Percentiles rank a stretch among this genome's conserved stretches.
phyloP scores from a whole-genome alignment of 495 filamentous ascomycete genomes.

The Penicillium flavigenum region DNA sequence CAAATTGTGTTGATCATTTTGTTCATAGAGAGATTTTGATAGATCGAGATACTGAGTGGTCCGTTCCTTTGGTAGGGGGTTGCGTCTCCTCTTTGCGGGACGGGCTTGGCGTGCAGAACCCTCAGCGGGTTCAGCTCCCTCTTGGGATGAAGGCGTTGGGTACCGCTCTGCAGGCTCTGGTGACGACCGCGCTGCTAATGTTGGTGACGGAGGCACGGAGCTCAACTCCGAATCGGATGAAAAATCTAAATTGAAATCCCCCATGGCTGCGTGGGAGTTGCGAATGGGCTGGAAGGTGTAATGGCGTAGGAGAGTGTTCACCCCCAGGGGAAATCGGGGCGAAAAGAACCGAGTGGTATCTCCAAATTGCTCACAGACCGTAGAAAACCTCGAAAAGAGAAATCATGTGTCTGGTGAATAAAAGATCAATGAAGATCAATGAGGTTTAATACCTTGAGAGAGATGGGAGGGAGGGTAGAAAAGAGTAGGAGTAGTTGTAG shows the following conservation, averaged over 20 bases:
- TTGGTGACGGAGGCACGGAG: conserved; percentile 40
- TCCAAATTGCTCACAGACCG: conserved; percentile 3
- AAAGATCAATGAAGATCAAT: conserved; percentile 13
- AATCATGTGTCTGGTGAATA: conserved; percentile 11
- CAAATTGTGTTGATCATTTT: conserved; percentile 61
- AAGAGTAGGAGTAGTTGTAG: conserved; percentile 28
- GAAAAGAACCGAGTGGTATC: neutral
- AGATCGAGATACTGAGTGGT: conserved; percentile 77
- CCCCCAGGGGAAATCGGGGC: conserved; percentile 10
- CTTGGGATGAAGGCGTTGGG: conserved; percentile 59
- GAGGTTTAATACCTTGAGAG: conserved; percentile 15
- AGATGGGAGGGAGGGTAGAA: conserved; percentile 17
- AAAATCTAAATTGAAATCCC: conserved; percentile 25
- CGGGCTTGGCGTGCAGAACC: conserved; percentile 54
- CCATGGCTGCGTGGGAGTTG: conserved; percentile 31
- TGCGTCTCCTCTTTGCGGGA: conserved; percentile 70
- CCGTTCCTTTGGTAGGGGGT: conserved; percentile 67
- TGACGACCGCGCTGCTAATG: conserved; percentile 47
- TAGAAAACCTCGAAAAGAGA: neutral
- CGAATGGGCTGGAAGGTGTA: conserved; percentile 12
- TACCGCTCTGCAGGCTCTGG: conserved; percentile 51
- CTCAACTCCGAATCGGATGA: conserved; percentile 58
- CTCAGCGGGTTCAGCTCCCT: conserved; percentile 31
- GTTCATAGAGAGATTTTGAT: conserved; percentile 45
- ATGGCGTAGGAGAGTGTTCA: conserved; percentile 11